Base-by-base conservation (phyloP, 2,329 filamentous ascomycete genomes). In the Aspergillus ruber region DNA sequence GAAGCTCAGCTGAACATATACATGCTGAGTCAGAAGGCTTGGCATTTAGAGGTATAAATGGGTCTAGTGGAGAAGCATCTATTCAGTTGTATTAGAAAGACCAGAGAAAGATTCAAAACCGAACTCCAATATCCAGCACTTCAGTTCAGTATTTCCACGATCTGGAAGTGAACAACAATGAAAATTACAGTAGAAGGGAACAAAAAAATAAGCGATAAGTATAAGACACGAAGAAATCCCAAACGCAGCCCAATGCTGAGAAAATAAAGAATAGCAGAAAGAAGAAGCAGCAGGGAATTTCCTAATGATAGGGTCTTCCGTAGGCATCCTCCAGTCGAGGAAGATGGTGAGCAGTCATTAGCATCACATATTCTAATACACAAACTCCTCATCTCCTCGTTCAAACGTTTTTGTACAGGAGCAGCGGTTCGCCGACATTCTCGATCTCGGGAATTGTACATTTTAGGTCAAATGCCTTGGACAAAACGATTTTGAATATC, bases 401-500 rank as follows among this genome's bases (percentile, higher is more conserved):
- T 42, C 48, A 66, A 44, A 64, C 62, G 35, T 60, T 83, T 69
- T 90, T 87, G 67, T 98, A 98, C 55, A 98, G 81, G 42, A 98
- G 79, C 44, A 98, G 78, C 18, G 93, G 93, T 72, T 98, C 93
- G 71, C 93, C 93, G 48, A 96, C 86, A 68, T 97, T 94, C 73
- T 96, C 91, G 70, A 98, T 97, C 72, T 98, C 93, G 42, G 93
- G 93, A 65, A 98, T 97, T 25, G 93, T 98, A 76, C 93, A 98
- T 70, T 96, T 96, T 49, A 98, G 80, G 68, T 98, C 93, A 66
- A 98, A 98, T 2, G 93, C 93, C 73, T 98, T 98, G 55, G 91
- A 95, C 20, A 98, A 80, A 49, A 98, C 93, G 60, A 98, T 98
- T 72, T 98, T 98, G 82, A 98, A 98, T 65, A 98, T 98, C 91